Conservation (phyloP, 148 eudicot species). For the Spergularia marina region DNA sequence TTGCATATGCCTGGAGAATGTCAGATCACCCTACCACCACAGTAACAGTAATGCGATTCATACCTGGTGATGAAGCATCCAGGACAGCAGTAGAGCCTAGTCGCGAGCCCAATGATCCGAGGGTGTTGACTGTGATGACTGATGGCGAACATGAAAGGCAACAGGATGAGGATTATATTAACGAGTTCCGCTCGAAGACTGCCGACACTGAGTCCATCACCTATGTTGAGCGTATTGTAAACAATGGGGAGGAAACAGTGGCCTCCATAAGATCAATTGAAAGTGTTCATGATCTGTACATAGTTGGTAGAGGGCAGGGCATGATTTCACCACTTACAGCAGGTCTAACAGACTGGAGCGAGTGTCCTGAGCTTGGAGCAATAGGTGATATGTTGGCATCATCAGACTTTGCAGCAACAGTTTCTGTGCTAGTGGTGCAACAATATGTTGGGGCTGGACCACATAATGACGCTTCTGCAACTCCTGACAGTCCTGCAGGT, state of each 20-base stretch:
- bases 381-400: slow-evolving; percentile 86
- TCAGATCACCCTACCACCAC: slow-evolving; percentile 47
- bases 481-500: slow-evolving; percentile 44
- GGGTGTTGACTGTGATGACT: slow-evolving; percentile 44
- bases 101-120: slow-evolving; percentile 34
- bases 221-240: slow-evolving; percentile 47
- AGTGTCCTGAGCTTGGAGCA: slow-evolving; percentile 90
- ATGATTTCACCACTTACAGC: slow-evolving; percentile 68
- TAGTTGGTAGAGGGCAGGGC: slow-evolving; percentile 84
- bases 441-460: slow-evolving; percentile 50
- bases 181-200: slow-evolving; percentile 47
- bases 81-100: not conserved
- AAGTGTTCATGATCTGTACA: slow-evolving; percentile 53
- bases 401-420: slow-evolving; percentile 62
- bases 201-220: slow-evolving; percentile 38
- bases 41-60: slow-evolving; percentile 49
- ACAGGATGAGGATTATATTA: slow-evolving; percentile 56
- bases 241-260: slow-evolving; percentile 76
- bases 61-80: slow-evolving; percentile 41
- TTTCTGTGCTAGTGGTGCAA: slow-evolving; percentile 67
- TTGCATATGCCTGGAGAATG: slow-evolving; percentile 58
- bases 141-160: slow-evolving; percentile 54
- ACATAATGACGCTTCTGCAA: slow-evolving; percentile 31
- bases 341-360: slow-evolving; percentile 93
- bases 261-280: slow-evolving; percentile 64